These are phyloP conservation scores for Carex pumila DNA, from an alignment of 176 grass and related monocot species.

Conservation along the genomic window DNA sequence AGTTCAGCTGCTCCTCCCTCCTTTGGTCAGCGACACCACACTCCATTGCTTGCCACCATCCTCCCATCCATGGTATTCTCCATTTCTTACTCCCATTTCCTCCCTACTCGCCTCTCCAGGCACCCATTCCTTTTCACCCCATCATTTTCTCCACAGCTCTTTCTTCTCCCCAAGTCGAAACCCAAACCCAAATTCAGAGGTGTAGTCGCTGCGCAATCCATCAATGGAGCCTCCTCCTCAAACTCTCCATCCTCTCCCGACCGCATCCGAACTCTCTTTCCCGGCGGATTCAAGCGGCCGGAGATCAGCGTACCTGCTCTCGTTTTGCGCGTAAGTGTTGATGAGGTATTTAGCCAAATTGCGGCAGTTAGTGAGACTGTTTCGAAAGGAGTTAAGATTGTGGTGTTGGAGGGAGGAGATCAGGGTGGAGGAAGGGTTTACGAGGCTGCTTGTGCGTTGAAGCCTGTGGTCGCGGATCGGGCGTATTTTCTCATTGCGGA, in stretches of 20 bases:
- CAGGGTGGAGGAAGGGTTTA: conserved; percentile 65
- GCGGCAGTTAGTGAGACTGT: conserved; percentile 39
- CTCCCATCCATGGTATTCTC: conserved; percentile 10
- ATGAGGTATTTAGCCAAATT: conserved; percentile 39
- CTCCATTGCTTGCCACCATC: conserved; percentile 9
- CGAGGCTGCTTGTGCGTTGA: conserved; percentile 80
- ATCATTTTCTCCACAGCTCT: conserved; percentile 9
- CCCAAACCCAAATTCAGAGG: background rate
- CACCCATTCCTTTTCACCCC: conserved; percentile 15
- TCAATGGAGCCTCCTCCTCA: conserved; percentile 22
- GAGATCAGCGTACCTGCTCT: conserved; percentile 76
- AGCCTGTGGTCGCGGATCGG: conserved; percentile 54
- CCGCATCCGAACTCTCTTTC: conserved; percentile 66
- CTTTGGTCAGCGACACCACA: conserved; percentile 6
- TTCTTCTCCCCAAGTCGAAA: background rate
- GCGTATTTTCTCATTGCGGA: conserved; percentile 81
- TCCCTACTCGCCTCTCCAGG: conserved; percentile 37
- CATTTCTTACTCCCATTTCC: background rate
- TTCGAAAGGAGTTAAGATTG: conserved; percentile 51
- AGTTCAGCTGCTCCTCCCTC: background rate
- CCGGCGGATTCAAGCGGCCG: conserved; percentile 84
- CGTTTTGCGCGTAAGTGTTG: conserved; percentile 43
- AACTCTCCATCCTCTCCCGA: conserved; percentile 16
- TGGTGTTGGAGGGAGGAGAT: conserved; percentile 68
- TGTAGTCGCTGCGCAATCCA: background rate